phyloP scores from a whole-genome alignment of 257 asterid genomes.

The Solanum appendiculatum region DNA sequence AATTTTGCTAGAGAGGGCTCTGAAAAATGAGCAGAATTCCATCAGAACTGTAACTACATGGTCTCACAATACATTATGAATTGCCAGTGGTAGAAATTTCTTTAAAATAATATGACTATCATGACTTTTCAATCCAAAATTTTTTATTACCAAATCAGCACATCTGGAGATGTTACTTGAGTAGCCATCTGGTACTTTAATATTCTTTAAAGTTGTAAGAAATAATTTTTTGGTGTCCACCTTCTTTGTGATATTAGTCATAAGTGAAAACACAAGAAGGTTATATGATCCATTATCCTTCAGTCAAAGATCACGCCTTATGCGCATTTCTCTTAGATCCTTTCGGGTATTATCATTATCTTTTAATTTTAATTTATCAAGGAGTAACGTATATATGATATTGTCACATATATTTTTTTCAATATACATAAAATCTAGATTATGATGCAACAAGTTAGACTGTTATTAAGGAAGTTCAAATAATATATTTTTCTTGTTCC shows the following conservation, averaged over 20 bases:
- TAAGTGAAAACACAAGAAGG: neutral
- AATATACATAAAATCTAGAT: neutral
- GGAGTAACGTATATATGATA: neutral
- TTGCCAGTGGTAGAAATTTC: neutral
- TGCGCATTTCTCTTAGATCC: neutral
- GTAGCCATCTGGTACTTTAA: neutral
- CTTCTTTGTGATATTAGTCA: neutral
- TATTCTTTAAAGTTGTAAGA: neutral
- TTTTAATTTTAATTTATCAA: neutral
- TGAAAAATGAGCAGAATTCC: too few species aligned
- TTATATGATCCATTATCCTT: neutral
- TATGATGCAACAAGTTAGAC: too few species aligned
- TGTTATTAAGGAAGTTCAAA: neutral
- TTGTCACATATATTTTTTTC: neutral
- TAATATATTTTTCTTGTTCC: neutral
- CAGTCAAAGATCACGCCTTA: neutral
- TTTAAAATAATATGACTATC: neutral
- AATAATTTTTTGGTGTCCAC: neutral
- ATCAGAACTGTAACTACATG: too few species aligned
- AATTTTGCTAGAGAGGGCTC: neutral
- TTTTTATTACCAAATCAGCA: neutral
- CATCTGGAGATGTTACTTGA: neutral
- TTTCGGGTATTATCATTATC: neutral
- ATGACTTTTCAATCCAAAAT: neutral
- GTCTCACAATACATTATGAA: neutral